Percentiles rank a stretch among this genome's conserved stretches.
These are phyloP conservation scores for Volvariella surrecta DNA, from an alignment of 1,284 basidiomycete species.

Conservation along the genomic window DNA sequence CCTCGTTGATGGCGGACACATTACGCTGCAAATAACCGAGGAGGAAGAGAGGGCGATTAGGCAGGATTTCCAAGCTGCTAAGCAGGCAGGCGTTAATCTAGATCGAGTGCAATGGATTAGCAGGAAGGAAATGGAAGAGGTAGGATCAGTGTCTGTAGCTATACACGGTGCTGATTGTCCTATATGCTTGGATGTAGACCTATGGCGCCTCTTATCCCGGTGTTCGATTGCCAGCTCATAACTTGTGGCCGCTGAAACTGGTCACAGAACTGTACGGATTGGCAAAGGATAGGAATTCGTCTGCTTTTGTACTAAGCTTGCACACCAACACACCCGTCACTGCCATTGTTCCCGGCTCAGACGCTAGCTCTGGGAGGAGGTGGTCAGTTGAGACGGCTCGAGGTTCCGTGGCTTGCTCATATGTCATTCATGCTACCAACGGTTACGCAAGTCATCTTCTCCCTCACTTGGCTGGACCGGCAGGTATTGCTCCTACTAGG, in stretches of 20 bases:
- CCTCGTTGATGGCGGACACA: constrained; percentile 51
- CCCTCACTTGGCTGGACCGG: constrained; percentile 44
- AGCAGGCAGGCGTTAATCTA: constrained; percentile 41
- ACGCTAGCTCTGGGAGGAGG: constrained; percentile 15
- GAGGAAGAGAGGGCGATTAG: constrained; percentile 28
- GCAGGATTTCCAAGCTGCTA: constrained; percentile 46
- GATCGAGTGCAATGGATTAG: constrained; percentile 37
- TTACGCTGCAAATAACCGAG: constrained; percentile 42
- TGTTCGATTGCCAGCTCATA: constrained; percentile 43
- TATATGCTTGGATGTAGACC: constrained; percentile 24
- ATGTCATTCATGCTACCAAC: constrained; percentile 76
- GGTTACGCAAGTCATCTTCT: constrained; percentile 64
- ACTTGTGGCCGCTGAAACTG: constrained; percentile 73
- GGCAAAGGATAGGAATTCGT: constrained; percentile 22
- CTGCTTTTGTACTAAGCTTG: constrained; percentile 35
- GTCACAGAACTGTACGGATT: constrained; percentile 55
- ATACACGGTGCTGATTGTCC: no score
- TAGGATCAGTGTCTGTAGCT: constrained; percentile 21
- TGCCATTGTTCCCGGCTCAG: constrained; percentile 22
- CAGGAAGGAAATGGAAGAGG: constrained; percentile 39
- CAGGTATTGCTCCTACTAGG: constrained; percentile 61
- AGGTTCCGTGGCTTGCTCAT: constrained; percentile 45
- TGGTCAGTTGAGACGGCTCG: constrained; percentile 53
- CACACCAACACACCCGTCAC: constrained; percentile 68
- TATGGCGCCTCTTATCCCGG: constrained; percentile 50